Conservation (phyloP, 805 yeast species). For the Clavispora vitiphila region DNA sequence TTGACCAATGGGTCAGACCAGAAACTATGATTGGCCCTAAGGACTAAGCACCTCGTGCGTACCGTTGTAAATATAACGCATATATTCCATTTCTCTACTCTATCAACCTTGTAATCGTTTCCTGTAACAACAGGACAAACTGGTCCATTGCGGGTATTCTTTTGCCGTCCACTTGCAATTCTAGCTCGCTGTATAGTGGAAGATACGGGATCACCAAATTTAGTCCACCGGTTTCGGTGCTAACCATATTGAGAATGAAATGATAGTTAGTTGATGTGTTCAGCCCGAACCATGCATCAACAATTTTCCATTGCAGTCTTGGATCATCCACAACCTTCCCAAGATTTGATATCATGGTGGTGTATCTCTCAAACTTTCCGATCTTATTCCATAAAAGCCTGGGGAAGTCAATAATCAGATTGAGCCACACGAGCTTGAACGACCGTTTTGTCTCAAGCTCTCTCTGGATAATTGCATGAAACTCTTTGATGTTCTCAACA, state of each 20-base stretch:
- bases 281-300: slow-evolving; percentile 9
- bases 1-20: slow-evolving; percentile 95
- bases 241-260: slow-evolving; percentile 9
- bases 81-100: background rate
- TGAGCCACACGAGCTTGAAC: slow-evolving; percentile 3
- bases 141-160: slow-evolving; percentile 5
- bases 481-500: background rate
- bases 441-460: slow-evolving; percentile 1
- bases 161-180: background rate
- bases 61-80: background rate
- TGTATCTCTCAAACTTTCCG: slow-evolving; percentile 2
- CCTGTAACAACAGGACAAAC: slow-evolving; percentile 3
- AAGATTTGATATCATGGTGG: slow-evolving; percentile 8
- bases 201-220: slow-evolving; percentile 6
- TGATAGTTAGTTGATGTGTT: slow-evolving; percentile 5
- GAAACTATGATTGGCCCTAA: slow-evolving; percentile 98
- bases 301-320: background rate
- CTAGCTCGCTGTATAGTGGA: slow-evolving; percentile 6
- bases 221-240: slow-evolving; percentile 7
- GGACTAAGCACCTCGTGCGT: slow-evolving; percentile 23
- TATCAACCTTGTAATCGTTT: background rate
- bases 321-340: slow-evolving; percentile 6
- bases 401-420: slow-evolving; percentile 4
- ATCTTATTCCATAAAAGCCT: background rate
- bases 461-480: slow-evolving; percentile 1